A percentile compares a stretch with the other conserved stretches of the same genome.
These are phyloP conservation scores for Dipteronia dyeriana DNA, from an alignment of 345 rosid species.

Conservation along the genomic window DNA sequence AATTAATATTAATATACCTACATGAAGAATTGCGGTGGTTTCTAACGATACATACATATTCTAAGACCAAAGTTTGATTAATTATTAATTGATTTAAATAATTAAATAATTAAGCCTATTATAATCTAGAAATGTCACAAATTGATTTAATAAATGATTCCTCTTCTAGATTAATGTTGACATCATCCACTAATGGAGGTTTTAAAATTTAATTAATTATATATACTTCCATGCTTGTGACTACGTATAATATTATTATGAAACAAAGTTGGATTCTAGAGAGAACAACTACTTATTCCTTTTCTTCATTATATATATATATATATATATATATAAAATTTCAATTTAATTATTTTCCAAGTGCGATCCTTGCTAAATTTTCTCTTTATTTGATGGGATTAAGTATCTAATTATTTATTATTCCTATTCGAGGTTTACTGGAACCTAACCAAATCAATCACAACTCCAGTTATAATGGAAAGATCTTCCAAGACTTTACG, in stretches of 20 bases:
- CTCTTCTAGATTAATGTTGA: too few species aligned
- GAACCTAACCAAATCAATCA: too few species aligned
- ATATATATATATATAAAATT: not conserved
- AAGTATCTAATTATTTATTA: constrained; percentile 19
- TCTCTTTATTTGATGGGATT: constrained; percentile 13
- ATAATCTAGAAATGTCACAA: not conserved
- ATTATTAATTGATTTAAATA: not conserved
- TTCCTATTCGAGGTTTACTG: too few species aligned
- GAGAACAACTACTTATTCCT: constrained; percentile 35
- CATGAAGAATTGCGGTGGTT: not conserved
- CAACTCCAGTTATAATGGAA: too few species aligned
- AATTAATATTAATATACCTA: not conserved
- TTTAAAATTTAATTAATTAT: too few species aligned
- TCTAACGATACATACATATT: not conserved
- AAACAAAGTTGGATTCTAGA: constrained; percentile 24
- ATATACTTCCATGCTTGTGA: too few species aligned
- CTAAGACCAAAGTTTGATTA: not conserved
- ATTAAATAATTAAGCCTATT: not conserved
- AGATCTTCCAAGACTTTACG: too few species aligned
- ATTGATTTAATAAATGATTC: not conserved
- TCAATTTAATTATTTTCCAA: not conserved
- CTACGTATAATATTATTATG: too few species aligned
- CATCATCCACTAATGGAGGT: too few species aligned
- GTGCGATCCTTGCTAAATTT: constrained; percentile 33
- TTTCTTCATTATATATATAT: not conserved